Evolutionary conservation across 768 basidiomycete genomes (phyloP).

Genomic region (Boletus reticulatus): DNA sequence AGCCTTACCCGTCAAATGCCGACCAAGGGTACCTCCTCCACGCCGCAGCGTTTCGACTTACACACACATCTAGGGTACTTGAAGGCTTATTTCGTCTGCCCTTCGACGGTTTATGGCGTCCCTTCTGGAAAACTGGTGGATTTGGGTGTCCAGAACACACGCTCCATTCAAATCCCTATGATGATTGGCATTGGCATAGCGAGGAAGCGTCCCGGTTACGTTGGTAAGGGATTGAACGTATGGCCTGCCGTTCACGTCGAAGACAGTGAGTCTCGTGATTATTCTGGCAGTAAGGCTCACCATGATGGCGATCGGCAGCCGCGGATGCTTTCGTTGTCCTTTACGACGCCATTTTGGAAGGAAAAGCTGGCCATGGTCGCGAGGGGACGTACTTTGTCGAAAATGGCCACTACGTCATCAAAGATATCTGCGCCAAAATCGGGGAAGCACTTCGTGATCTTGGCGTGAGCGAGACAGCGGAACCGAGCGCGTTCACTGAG

Average conservation of each 20-base stretch:
- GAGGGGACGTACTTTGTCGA: constrained; percentile 56
- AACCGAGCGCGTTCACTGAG: constrained; percentile 43
- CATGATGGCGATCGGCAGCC: constrained; percentile 3
- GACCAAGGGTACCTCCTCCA: no score
- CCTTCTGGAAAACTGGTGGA: constrained; percentile 49
- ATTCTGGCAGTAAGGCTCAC: not conserved
- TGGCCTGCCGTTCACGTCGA: constrained; percentile 62
- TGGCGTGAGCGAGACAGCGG: constrained; percentile 13
- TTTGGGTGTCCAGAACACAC: constrained; percentile 39
- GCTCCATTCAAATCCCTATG: constrained; percentile 56
- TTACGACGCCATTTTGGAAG: constrained; percentile 36
- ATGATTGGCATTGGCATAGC: constrained; percentile 43
- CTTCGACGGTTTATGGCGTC: constrained; percentile 60
- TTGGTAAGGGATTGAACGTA: constrained; percentile 57
- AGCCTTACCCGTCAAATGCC: not conserved
- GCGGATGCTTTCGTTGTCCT: constrained; percentile 45
- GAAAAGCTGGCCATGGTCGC: constrained; percentile 26
- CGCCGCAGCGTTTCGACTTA: not conserved
- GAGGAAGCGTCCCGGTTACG: constrained; percentile 54
- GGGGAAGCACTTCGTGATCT: constrained; percentile 29
- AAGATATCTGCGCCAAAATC: constrained; percentile 43
- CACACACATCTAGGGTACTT: constrained; percentile 13
- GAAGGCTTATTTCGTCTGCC: constrained; percentile 45
- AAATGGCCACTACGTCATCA: constrained; percentile 48
- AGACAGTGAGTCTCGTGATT: constrained; percentile 31